phyloP scores from a whole-genome alignment of 495 filamentous ascomycete species.

The Podospora pseudopauciseta region DNA sequence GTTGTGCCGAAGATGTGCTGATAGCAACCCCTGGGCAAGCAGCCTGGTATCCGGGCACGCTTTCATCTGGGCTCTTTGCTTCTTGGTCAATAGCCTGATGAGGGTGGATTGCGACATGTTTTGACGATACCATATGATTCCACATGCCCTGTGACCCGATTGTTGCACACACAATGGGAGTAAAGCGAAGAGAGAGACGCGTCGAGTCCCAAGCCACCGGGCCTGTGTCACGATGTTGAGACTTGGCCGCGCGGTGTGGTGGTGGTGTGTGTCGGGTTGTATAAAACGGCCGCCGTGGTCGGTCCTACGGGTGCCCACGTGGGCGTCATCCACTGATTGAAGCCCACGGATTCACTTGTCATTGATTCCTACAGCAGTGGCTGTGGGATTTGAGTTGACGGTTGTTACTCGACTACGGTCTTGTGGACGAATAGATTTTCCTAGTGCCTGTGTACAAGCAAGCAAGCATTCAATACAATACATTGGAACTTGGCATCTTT shows the following conservation, averaged over 20 bases:
- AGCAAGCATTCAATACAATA: too few relatives aligned
- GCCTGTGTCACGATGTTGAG: background rate
- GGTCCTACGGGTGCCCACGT: background rate
- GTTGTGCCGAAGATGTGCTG: constrained; percentile 86
- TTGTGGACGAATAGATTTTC: too few relatives aligned
- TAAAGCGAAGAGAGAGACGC: background rate
- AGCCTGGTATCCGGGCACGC: constrained; percentile 42
- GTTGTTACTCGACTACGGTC: too few relatives aligned
- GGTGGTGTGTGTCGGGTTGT: background rate
- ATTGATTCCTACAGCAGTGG: background rate
- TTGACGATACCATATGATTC: constrained; percentile 1
- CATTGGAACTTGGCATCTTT: too few relatives aligned
- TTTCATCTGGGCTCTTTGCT: constrained; percentile 18
- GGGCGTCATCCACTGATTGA: background rate
- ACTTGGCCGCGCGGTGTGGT: background rate
- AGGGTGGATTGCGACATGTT: constrained; percentile 35
- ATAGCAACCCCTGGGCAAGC: constrained; percentile 41
- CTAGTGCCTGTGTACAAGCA: too few relatives aligned
- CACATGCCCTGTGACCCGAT: background rate
- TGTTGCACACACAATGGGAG: background rate
- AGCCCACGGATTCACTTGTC: background rate
- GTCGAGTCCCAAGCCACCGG: background rate
- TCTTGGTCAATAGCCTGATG: constrained; percentile 20
- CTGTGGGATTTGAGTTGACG: background rate
- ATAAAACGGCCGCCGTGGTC: background rate